Conservation (phyloP, 2,329 filamentous ascomycete genomes). For the Claviceps maximensis region DNA sequence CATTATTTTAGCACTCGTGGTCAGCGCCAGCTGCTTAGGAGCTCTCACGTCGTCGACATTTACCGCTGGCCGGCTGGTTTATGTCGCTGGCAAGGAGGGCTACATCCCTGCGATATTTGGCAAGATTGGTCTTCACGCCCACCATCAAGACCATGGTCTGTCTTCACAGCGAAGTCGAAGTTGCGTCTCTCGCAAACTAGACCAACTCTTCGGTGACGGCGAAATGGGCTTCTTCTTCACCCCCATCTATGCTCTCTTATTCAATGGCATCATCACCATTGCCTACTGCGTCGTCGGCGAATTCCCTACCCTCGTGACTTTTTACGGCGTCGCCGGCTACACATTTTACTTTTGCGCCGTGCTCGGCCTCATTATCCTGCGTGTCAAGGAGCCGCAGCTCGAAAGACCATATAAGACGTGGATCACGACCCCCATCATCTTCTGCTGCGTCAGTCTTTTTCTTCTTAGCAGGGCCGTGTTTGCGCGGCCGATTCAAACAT, state of each 20-base stretch:
- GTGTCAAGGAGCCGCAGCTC: constrained; percentile 74
- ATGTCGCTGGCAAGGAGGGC: constrained; percentile 88
- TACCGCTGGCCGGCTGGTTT: constrained; percentile 81
- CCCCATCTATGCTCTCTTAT: constrained; percentile 77
- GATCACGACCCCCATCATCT: constrained; percentile 95
- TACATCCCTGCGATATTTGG: constrained; percentile 80
- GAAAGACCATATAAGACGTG: constrained; percentile 90
- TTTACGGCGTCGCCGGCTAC: constrained; percentile 95
- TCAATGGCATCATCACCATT: constrained; percentile 64
- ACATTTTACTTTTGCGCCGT: constrained; percentile 96
- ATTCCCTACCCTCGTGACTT: constrained; percentile 83
- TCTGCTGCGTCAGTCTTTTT: constrained; percentile 95
- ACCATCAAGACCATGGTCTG: constrained; percentile 23
- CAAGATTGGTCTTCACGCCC: constrained; percentile 54
- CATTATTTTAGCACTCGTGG: constrained; percentile 74
- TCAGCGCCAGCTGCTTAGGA: constrained; percentile 85
- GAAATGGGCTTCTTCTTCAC: constrained; percentile 79
- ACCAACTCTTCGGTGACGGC: constrained; percentile 58
- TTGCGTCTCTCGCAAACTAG: constrained; percentile 45
- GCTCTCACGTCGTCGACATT: constrained; percentile 91
- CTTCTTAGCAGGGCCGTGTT: constrained; percentile 80
- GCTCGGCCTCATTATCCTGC: constrained; percentile 77
- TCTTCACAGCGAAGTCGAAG: constrained; percentile 35
- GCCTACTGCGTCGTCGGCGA: constrained; percentile 77
- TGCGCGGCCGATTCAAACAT: constrained; percentile 77